Evolutionary conservation across 768 basidiomycete species (phyloP).

Genomic region (Psilocybe sp.): DNA sequence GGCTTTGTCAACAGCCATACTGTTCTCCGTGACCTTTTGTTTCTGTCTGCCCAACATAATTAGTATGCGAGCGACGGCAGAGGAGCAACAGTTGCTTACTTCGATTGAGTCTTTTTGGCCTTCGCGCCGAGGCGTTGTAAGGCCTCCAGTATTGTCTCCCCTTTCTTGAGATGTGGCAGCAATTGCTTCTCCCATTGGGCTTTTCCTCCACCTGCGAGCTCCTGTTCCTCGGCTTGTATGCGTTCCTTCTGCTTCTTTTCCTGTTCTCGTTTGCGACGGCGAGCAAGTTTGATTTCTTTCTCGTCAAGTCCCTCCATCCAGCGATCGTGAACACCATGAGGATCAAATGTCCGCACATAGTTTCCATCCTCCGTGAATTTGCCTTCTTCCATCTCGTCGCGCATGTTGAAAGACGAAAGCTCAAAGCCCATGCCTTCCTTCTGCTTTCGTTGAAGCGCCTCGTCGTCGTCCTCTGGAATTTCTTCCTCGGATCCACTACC

Average conservation of each 20-base stretch:
- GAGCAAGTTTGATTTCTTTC: constrained; percentile 78
- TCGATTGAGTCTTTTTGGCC: constrained; percentile 35
- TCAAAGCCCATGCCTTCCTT: constrained; percentile 93
- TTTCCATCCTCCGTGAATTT: constrained; percentile 93
- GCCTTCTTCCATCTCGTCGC: constrained; percentile 97
- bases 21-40: constrained; percentile 24
- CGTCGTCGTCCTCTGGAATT: constrained; percentile 74
- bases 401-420: constrained; percentile 97
- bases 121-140: constrained; percentile 78
- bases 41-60: constrained; percentile 20
- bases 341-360: constrained; percentile 84
- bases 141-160: constrained; percentile 89
- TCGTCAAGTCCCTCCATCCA: constrained; percentile 96
- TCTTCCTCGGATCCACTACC: constrained; percentile 38
- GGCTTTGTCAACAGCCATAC: constrained; percentile 52
- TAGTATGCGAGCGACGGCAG: background rate
- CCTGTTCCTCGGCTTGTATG: constrained; percentile 70
- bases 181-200: constrained; percentile 63
- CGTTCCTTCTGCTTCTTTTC: constrained; percentile 72
- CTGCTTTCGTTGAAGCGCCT: constrained; percentile 59
- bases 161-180: constrained; percentile 74
- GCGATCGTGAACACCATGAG: constrained; percentile 86
- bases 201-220: constrained; percentile 67
- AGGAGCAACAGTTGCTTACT: constrained; percentile 19
- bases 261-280: constrained; percentile 69